Evolutionary conservation across 768 basidiomycete genomes (phyloP), one percentile per base, ranked within the genome.

Genomic region (Dendrothele bispora): DNA sequence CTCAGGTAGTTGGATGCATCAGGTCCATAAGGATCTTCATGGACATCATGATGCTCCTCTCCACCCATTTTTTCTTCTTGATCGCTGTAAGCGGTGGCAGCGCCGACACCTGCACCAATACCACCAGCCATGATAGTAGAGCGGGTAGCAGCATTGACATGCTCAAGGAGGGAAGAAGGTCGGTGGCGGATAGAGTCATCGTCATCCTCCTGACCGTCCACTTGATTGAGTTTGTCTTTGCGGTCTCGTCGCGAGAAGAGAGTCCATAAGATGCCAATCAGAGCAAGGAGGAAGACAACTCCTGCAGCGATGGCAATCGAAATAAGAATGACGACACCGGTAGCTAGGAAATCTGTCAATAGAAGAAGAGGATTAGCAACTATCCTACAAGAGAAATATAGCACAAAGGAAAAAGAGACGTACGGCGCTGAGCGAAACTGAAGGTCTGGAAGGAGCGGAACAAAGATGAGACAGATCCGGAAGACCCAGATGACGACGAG

Each of bases 291-390:
- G 78, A 94, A 95, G 29, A 95, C 88, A 18, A 98, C 82, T 15
- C 95, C 97, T 14, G 94, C 93, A 8, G 91, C 86, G 55, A 98
- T 97, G 21, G 97, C 97, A 53, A 99, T 97, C 2, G 94, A 95
- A 55, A 99, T 94, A 36, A 99, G 78, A 55, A 98, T 98, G 46
- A 99, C 93, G 29, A 98, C 78, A 2, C 95, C 97, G 20, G 83
- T 81, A 1, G 95, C 91, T 46, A 99, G 79, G 75, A 92, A 89
- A 58, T 85, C 92, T 91, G n/a, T n/a, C n/a, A n/a, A 55, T 7
- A 55, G 28, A 25, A 26, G 8, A 43, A 36, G 29, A n/a, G 32
- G 26, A 52, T 52, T 43, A 61, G n/a, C 43, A 37, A 43, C 11
- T 30, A 58, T n/a, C n/a, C n/a, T n/a, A n/a, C 20, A 51, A 37